Evolutionary conservation across 192 early-diverging fungal species (phyloP).

Genomic region (Gonapodya prolifera): DNA sequence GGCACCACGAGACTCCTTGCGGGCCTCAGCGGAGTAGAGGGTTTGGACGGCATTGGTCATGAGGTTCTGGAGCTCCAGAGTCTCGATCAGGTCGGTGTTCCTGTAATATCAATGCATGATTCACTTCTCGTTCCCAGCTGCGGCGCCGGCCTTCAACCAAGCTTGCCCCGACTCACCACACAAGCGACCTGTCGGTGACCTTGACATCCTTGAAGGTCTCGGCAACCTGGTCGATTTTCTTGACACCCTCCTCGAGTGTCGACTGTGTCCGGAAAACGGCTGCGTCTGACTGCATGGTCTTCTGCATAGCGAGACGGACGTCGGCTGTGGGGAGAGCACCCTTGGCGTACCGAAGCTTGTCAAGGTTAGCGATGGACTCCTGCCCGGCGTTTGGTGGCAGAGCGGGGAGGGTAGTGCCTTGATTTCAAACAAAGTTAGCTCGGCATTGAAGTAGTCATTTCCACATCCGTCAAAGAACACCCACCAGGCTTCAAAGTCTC

Average conservation of each 20-base stretch:
- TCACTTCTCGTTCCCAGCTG: too few species aligned
- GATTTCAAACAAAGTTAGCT: too few species aligned
- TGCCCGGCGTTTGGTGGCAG: constrained; percentile 76
- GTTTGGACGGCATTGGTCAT: constrained; percentile 91
- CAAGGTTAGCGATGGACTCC: constrained; percentile 85
- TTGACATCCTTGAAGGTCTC: constrained; percentile 67
- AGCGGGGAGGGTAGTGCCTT: constrained; percentile 68
- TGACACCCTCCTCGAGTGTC: constrained; percentile 77
- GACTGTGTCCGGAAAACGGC: constrained; percentile 93
- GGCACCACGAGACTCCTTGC: constrained; percentile 96
- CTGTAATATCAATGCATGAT: constrained; percentile 10
- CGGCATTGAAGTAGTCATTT: neutral
- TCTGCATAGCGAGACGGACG: constrained; percentile 92
- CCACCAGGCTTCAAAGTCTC: constrained; percentile 79
- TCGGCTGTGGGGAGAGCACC: constrained; percentile 69
- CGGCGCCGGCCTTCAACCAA: too few species aligned
- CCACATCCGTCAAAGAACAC: neutral
- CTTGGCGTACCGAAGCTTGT: constrained; percentile 76
- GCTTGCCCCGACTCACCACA: constrained; percentile 75
- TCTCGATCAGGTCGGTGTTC: constrained; percentile 94
- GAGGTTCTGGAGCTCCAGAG: constrained; percentile 94
- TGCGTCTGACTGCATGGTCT: constrained; percentile 93
- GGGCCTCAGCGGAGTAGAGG: constrained; percentile 63
- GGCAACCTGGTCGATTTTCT: constrained; percentile 73
- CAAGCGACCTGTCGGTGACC: constrained; percentile 81